Evolutionary conservation across 768 basidiomycete species (phyloP).

Genomic region (Termitomyces sp.): DNA sequence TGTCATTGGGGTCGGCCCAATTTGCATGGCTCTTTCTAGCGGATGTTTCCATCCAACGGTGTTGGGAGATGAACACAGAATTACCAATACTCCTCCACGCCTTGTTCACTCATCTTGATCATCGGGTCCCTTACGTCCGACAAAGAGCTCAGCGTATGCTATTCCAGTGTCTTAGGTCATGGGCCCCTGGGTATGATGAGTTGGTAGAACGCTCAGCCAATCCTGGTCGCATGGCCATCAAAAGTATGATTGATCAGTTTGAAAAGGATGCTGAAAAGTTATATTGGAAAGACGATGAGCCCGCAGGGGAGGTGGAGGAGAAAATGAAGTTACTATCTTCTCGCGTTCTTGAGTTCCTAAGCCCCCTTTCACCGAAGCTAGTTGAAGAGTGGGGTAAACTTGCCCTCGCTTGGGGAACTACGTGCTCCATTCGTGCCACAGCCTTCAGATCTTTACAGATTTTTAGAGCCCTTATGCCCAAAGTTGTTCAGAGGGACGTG

Average conservation of each 20-base stretch:
- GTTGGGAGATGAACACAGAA: constrained; percentile 69
- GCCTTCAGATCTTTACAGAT: constrained; percentile 89
- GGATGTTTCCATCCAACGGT: constrained; percentile 70
- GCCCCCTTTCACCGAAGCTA: constrained; percentile 67
- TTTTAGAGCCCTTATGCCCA: constrained; percentile 78
- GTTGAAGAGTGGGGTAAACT: constrained; percentile 76
- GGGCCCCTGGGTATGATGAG: constrained; percentile 75
- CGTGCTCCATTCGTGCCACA: constrained; percentile 79
- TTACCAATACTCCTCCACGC: constrained; percentile 77
- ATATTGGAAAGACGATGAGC: constrained; percentile 75
- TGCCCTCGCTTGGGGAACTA: constrained; percentile 80
- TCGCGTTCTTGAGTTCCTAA: constrained; percentile 62
- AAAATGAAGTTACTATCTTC: constrained; percentile 71
- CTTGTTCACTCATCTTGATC: constrained; percentile 79
- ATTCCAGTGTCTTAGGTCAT: constrained; percentile 80
- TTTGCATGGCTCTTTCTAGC: constrained; percentile 84
- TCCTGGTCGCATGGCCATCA: constrained; percentile 45
- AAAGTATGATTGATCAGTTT: constrained; percentile 47
- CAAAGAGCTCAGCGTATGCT: constrained; percentile 73
- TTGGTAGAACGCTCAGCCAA: constrained; percentile 54
- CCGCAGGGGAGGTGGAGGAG: constrained; percentile 47
- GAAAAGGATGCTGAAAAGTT: constrained; percentile 54
- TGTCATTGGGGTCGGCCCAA: constrained; percentile 78
- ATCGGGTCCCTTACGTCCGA: constrained; percentile 67
- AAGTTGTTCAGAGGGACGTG: constrained; percentile 66